These are phyloP conservation scores for Cladosporium sp. DNA, from an alignment of 2,329 filamentous ascomycete species.

Conservation along the genomic window DNA sequence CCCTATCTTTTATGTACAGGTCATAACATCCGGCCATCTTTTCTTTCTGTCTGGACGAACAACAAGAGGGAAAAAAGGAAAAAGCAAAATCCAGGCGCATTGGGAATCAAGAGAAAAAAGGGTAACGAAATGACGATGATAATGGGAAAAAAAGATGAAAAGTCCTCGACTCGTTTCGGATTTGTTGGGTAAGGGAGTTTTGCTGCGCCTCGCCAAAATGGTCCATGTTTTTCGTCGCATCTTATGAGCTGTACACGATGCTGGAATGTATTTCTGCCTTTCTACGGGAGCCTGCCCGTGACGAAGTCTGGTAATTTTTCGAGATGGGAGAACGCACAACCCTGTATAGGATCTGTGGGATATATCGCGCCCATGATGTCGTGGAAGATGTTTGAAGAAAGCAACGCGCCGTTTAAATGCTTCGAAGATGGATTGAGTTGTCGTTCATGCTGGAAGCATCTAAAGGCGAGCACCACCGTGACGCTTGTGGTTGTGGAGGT, in stretches of 20 bases:
- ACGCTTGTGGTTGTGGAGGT: conserved; percentile 33
- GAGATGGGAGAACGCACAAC: conserved; percentile 3
- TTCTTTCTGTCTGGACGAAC: background rate
- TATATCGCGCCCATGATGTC: background rate
- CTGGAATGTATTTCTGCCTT: conserved; percentile 7
- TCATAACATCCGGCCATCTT: conserved; percentile 13
- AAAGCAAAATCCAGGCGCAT: conserved; percentile 5
- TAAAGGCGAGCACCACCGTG: conserved; percentile 21
- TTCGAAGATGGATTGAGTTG: conserved; percentile 8
- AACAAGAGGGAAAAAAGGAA: background rate
- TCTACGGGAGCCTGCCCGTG: conserved; percentile 14
- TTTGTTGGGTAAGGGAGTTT: conserved; percentile 2
- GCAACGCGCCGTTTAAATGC: conserved; percentile 17
- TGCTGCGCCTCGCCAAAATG: conserved; percentile 14
- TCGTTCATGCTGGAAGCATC: conserved; percentile 15
- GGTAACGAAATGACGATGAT: background rate
- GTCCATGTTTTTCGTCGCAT: conserved; percentile 11
- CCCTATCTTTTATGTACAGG: conserved; percentile 9
- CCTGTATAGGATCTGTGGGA: background rate
- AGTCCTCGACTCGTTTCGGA: conserved; percentile 10
- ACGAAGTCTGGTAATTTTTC: conserved; percentile 8
- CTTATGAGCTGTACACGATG: conserved; percentile 12
- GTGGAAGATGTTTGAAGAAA: conserved; percentile 14
- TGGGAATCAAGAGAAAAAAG: conserved; percentile 11
- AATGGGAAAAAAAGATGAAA: background rate